Base-by-base conservation (phyloP, 805 yeast species). In the Spathaspora passalidarum region DNA sequence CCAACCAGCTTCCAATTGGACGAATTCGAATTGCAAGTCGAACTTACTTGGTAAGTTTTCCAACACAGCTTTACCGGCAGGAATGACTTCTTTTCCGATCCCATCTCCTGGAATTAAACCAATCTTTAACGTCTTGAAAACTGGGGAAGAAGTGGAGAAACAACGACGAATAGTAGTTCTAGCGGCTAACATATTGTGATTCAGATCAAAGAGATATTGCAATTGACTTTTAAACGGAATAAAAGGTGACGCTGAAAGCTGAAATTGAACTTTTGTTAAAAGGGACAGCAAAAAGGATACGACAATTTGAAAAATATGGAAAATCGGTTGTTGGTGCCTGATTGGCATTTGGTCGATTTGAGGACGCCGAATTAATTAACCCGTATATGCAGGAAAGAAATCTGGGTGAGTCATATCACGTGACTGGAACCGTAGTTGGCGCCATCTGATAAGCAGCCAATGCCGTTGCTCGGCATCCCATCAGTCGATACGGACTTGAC, bases 101-200 rank as follows among this genome's bases (percentile, higher is more conserved):
- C 99, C 99, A 66, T 94, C 99, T 64, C 99, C 99, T 43, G 99
- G 97, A 56, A 94, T 91, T 62, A 94, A 78, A 49, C 88, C 85
- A 44, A 72, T 72, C 53, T 69, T 72, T 51, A 72, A 59, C 42
- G 60, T 56, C 56, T 67, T 69, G 50, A 61, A 52, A 20, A 65
- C 51, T 9, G 58, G 47, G 11, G 67, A 47, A n/a, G 70, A 48
- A 29, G 69, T 56, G 26, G 73, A 61, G 45, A 68, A 65, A 14
- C 57, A 49, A 49, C 68, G 67, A 53, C 62, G 61, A 17, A 60
- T 46, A 8, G 59, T 45, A 17, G 57, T 43, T 46, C 52, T 55
- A 21, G 55, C 36, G 29, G 63, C 50, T 44, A 57, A 52, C 63
- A 60, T 60, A 26, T 37, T 43, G 16, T 14, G 14, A 29, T 8